Evolutionary conservation across 345 rosid genomes (phyloP), one percentile per base, ranked within the genome.

Genomic region (Dimocarpus longan): DNA sequence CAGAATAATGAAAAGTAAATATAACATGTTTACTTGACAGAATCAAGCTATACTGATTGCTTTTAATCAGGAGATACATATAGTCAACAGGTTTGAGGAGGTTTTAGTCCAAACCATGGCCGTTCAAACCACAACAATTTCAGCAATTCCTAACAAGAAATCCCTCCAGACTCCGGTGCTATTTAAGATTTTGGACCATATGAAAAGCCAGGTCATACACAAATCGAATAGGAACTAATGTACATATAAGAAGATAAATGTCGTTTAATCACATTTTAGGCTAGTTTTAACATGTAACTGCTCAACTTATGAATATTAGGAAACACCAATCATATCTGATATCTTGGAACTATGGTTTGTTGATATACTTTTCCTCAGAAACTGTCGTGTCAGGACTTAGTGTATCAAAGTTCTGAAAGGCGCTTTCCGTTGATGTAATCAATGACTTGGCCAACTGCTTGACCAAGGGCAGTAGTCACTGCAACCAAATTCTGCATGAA

Each of bases 401-500:
- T 65, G 66, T 42, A 57, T 93, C 85, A 94, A 60, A 96, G 97
- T 80, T 94, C 93, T 6, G 90, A 83, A 13, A 94, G 80, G 79
- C 76, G 70, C 87, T 94, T 97, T 24, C 97, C 96, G 16, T 68
- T 82, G 80, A 94, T 83, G 85, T 85, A 97, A 80, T 93, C 90
- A 72, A 93, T 63, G 18, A 88, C 86, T 87, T 78, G 89, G 43
- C 87, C 68, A 16, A 93, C 91, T 0, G 88, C 81, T 69, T 77
- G 83, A 32, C 90, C 95, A 11, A 94, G 94, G 0, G 91, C 88
- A 66, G 89, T 69, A 10, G 90, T 89, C 37, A 91, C 98, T 16
- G 87, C 80, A 24, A 90, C 89, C 84, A 97, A 83, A 83, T 94
- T 97, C 87, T 90, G 87, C 85, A 93, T 44, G 84, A 93, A 94